Evolutionary conservation across 768 basidiomycete genomes (phyloP), one percentile per base, ranked within the genome.

Genomic region (Fistulinella prunicolor): DNA sequence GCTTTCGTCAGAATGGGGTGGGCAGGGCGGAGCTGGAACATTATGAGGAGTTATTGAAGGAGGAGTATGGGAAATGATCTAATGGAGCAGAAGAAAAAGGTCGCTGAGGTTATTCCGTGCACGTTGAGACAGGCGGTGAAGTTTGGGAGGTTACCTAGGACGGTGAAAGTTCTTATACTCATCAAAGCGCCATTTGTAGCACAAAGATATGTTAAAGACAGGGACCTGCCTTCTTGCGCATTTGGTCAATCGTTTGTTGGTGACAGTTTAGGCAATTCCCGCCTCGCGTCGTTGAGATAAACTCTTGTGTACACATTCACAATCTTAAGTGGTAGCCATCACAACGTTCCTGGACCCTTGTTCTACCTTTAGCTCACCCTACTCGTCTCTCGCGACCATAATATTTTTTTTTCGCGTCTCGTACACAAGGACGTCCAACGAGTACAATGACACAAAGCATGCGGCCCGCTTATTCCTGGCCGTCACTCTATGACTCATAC

Each of bases 201-300:
- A 67, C 57, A 66, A 66, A 58, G 63, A 68, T 68, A 62, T 65
- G 65, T 68, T 53, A 29, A 24, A 47, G 46, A 50, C 51, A 56
- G 55, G 49, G 49, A 52, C 47, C 32, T 54, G 40, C 61, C 37
- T 67, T 64, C 49, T 59, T 50, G 57, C 65, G 17, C 38, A 50
- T 69, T 69, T 69, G 65, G 65, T 50, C 53, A 61, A 9, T 67
- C 61, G 67, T 69, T 67, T 67, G 65, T 67, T 58, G 52, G 53
- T 46, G 35, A 55, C 65, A 32, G 35, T 50, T 67, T 67, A 56
- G 62, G 65, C 30, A 69, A 65, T 36, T 37, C 48, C 42, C 28
- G 26, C 47, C 51, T 59, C 44, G 41, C 60, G 40, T 49, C 42
- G 38, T 42, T 21, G 16, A 51, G 47, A 51, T 41, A 45, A 66